phyloP scores from a whole-genome alignment of 345 rosid genomes.

The Anastatica hierochuntica region DNA sequence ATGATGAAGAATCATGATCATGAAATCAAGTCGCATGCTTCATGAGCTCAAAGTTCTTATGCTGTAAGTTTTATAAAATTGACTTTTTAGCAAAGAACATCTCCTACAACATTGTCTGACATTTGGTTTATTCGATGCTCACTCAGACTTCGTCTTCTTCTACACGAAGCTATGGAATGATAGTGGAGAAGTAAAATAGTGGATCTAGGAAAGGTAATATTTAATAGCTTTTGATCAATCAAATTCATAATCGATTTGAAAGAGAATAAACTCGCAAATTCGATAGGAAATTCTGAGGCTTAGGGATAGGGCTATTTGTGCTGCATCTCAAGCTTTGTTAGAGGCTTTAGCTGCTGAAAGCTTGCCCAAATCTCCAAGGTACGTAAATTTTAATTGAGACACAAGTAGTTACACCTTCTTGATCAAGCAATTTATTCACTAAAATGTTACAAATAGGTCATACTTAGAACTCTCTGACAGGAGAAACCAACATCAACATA shows the following conservation, averaged over 20 bases:
- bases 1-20: conserved; percentile 24
- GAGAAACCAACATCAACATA: conserved; percentile 19
- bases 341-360: conserved; percentile 62
- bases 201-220: conserved; percentile 51
- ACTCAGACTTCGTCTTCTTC: conserved; percentile 29
- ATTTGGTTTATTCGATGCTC: neutral
- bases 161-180: conserved; percentile 16
- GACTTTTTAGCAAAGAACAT: neutral
- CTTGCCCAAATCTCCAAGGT: conserved; percentile 61
- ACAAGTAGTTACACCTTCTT: neutral
- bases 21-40: conserved; percentile 21
- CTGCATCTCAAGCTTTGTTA: conserved; percentile 50
- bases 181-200: conserved; percentile 26
- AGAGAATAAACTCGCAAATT: neutral
- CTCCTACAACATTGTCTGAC: neutral
- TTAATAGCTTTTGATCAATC: neutral
- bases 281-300: conserved; percentile 44
- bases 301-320: conserved; percentile 44
- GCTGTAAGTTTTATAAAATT: conserved; percentile 21
- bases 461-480: conserved; percentile 47
- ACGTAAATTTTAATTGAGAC: neutral
- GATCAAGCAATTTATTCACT: neutral
- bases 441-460: conserved; percentile 32
- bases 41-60: conserved; percentile 2
- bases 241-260: neutral